phyloP scores from a whole-genome alignment of 2,329 filamentous ascomycete genomes.

The Trichoderma simmonsii region DNA sequence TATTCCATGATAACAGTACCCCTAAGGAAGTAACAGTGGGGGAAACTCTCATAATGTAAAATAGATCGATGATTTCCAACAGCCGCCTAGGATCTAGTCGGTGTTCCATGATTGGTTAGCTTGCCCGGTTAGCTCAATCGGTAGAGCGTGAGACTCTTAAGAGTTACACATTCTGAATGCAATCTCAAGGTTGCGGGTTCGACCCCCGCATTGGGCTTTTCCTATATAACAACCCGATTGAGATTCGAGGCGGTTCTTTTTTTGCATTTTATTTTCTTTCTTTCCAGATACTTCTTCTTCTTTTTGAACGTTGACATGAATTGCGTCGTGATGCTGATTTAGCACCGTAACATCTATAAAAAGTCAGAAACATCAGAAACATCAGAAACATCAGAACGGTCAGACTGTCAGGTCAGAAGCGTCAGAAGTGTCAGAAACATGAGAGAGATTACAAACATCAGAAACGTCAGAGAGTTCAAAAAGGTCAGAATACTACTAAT shows the following conservation, averaged over 20 bases:
- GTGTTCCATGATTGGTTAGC: neutral
- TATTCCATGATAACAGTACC: neutral
- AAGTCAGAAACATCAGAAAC: too few relatives aligned
- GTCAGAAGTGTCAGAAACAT: too few relatives aligned
- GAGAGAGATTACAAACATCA: too few relatives aligned
- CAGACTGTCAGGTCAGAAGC: too few relatives aligned
- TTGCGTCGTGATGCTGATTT: too few relatives aligned
- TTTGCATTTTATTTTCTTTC: neutral
- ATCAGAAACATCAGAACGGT: too few relatives aligned
- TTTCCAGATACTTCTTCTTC: too few relatives aligned
- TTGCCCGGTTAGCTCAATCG: constrained; percentile 40
- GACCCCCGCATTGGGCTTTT: constrained; percentile 44
- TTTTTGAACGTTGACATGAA: too few relatives aligned
- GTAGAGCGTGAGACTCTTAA: constrained; percentile 71
- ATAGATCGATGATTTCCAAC: neutral
- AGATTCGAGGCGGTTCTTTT: neutral
- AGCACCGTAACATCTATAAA: too few relatives aligned
- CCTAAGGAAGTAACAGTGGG: neutral
- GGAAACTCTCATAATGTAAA: neutral
- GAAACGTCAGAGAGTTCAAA: too few relatives aligned
- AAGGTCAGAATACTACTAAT: too few relatives aligned
- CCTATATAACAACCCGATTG: constrained; percentile 31
- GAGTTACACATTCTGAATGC: constrained; percentile 21
- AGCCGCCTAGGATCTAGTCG: neutral
- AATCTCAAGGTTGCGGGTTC: constrained; percentile 57